Conservation (phyloP, 2,329 filamentous ascomycete genomes). For the Epichloe festucae region DNA sequence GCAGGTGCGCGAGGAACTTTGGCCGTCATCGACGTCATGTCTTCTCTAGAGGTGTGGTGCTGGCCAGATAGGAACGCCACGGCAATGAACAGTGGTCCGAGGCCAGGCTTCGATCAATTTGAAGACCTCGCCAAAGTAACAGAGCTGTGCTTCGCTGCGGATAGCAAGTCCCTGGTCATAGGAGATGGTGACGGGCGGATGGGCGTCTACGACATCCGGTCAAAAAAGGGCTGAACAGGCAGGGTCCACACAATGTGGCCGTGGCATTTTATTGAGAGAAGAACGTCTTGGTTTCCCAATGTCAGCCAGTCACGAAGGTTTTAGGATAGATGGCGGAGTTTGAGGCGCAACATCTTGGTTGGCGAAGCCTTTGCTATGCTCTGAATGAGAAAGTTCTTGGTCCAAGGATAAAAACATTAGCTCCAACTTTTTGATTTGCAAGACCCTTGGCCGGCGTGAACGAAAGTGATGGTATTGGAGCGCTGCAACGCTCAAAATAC, state of each 20-base stretch:
- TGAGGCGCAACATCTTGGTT: neutral
- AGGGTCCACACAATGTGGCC: neutral
- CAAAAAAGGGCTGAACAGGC: conserved; percentile 5
- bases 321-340: neutral
- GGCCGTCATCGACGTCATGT: conserved; percentile 25
- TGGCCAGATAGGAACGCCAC: conserved; percentile 22
- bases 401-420: too few relatives aligned
- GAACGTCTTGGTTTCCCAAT: neutral
- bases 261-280: neutral
- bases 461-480: too few relatives aligned
- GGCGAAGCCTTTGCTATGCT: neutral
- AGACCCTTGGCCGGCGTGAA: too few relatives aligned
- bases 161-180: conserved; percentile 23
- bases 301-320: neutral
- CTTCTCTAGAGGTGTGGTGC: conserved; percentile 24
- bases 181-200: conserved; percentile 22
- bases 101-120: conserved; percentile 17
- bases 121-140: conserved; percentile 22
- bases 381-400: too few relatives aligned
- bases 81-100: conserved; percentile 11
- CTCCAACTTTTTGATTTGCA: too few relatives aligned
- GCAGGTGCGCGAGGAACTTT: conserved; percentile 21
- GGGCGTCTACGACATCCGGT: conserved; percentile 23
- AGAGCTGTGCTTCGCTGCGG: conserved; percentile 25
- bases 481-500: too few relatives aligned